phyloP scores from a whole-genome alignment of 371 early-diverging fungal species.

The Batkoa obscura region DNA sequence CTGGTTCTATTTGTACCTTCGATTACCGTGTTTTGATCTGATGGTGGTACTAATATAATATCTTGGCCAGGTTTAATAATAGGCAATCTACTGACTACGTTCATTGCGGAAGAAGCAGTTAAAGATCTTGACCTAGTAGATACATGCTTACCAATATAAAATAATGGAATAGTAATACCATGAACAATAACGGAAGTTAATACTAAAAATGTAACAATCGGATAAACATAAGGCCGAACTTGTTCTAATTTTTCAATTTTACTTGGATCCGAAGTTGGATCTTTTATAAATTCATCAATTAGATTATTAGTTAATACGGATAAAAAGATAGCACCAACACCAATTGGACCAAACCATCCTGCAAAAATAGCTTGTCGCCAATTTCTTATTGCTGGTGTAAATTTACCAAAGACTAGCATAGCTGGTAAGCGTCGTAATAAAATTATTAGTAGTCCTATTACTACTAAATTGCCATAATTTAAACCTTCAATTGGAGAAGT shows the following conservation, averaged over 20 bases:
- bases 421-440: constrained; percentile 67
- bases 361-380: constrained; percentile 74
- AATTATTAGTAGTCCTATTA: constrained; percentile 48
- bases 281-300: neutral
- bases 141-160: constrained; percentile 34
- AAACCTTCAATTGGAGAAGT: constrained; percentile 24
- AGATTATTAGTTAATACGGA: constrained; percentile 27
- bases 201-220: constrained; percentile 52
- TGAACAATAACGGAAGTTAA: constrained; percentile 57
- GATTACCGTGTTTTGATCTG: no score
- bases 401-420: constrained; percentile 35
- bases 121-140: constrained; percentile 19
- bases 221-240: constrained; percentile 20
- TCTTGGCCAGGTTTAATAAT: constrained; percentile 18
- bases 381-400: constrained; percentile 51
- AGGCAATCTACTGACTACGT: constrained; percentile 15
- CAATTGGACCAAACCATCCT: constrained; percentile 96
- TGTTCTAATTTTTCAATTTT: constrained; percentile 5
- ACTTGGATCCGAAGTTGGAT: constrained; percentile 13
- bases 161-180: constrained; percentile 59
- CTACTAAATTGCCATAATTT: constrained; percentile 43
- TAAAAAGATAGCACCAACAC: constrained; percentile 72
- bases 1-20: no score
- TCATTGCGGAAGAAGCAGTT: constrained; percentile 13
- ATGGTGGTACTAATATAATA: constrained; percentile 6